Conservation (phyloP, 345 rosid genomes). For the Bruguiera gymnorhiza region DNA sequence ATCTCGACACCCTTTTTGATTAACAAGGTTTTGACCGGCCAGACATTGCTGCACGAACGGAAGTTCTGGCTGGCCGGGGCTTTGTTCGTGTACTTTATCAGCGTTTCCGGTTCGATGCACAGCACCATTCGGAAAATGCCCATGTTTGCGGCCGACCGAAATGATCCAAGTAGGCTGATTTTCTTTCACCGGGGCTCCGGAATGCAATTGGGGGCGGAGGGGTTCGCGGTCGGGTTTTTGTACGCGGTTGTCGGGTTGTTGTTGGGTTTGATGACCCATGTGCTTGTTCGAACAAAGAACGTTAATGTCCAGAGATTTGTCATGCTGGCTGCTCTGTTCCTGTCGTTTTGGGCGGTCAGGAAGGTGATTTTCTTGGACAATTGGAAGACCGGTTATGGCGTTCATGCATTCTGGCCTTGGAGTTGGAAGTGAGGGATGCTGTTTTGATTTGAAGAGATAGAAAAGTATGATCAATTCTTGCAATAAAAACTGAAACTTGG, state of each 20-base stretch:
- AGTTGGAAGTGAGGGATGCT: conserved; percentile 35
- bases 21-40: conserved; percentile 46
- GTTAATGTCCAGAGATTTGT: conserved; percentile 43
- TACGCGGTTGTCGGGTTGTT: conserved; percentile 73
- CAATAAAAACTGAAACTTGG: conserved; percentile 2
- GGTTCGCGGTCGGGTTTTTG: conserved; percentile 77
- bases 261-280: conserved; percentile 56
- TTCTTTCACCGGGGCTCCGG: conserved; percentile 84
- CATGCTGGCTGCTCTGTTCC: conserved; percentile 49
- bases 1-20: conserved; percentile 46
- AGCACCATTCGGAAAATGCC: conserved; percentile 77
- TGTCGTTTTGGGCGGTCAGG: conserved; percentile 73
- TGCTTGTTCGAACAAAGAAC: conserved; percentile 55
- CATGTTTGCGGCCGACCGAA: conserved; percentile 58
- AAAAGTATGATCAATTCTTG: conserved; percentile 1
- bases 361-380: conserved; percentile 71
- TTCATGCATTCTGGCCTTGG: conserved; percentile 78
- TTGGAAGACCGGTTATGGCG: conserved; percentile 87
- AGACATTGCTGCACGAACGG: conserved; percentile 58
- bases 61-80: conserved; percentile 66
- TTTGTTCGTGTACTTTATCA: conserved; percentile 65
- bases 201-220: conserved; percentile 89
- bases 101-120: conserved; percentile 80
- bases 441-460: background rate
- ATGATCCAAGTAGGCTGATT: conserved; percentile 60